Percentiles rank a stretch among this genome's conserved stretches.
Conservation (phyloP, 169 alveolate genomes). For the Plasmodium gonderi region DNA sequence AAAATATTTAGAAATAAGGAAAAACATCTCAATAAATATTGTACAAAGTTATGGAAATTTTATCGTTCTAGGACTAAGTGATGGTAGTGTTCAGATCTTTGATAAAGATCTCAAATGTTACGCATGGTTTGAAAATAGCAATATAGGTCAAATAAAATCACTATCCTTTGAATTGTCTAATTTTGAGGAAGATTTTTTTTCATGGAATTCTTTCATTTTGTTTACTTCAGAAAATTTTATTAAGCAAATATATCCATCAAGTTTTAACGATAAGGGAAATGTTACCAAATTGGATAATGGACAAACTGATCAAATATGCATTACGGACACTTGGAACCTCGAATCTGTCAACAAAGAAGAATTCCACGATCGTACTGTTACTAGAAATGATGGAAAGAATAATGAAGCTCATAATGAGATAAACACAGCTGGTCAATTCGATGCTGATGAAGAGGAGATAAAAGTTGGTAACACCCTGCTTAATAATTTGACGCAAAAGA, state of each 20-base stretch:
- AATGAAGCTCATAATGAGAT: too few relatives aligned
- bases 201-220: conserved; percentile 68
- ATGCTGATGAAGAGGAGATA: too few relatives aligned
- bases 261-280: conserved; percentile 6
- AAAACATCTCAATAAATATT: conserved; percentile 51
- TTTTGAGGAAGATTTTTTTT: conserved; percentile 51
- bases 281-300: neutral
- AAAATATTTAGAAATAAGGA: conserved; percentile 58
- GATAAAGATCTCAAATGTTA: conserved; percentile 73
- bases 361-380: neutral
- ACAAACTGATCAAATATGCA: neutral
- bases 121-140: conserved; percentile 72
- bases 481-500: too few relatives aligned
- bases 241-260: conserved; percentile 43
- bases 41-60: conserved; percentile 65
- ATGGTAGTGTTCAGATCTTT: conserved; percentile 65
- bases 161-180: conserved; percentile 43
- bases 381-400: neutral
- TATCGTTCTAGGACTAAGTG: conserved; percentile 42
- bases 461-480: too few relatives aligned
- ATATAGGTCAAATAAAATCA: conserved; percentile 65
- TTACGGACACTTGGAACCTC: neutral
- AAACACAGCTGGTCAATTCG: too few relatives aligned
- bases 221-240: conserved; percentile 50
- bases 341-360: neutral